Evolutionary conservation across 495 filamentous ascomycete genomes (phyloP), one percentile per base, ranked within the genome.

Genomic region (Podospora conica): DNA sequence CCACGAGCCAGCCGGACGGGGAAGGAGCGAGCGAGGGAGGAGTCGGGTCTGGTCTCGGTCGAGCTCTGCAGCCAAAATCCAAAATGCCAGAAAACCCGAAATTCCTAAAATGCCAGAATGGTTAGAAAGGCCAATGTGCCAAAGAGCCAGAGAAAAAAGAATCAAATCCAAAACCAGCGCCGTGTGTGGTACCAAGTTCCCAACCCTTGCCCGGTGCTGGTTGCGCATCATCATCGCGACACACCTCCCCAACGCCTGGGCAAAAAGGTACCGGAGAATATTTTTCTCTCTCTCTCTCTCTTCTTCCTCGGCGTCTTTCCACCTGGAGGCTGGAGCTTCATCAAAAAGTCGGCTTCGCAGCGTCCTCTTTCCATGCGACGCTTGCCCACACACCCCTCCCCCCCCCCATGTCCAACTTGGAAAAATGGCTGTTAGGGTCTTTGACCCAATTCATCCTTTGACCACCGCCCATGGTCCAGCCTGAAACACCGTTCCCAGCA

Each of bases 361-460:
- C 55, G 27, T 18, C n/a, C n/a, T 60, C 21, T 24, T 56, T 60
- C 66, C 66, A 64, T 57, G 62, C 62, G 61, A 65, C 60, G 53
- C 40, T 31, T 31, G 53, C 22, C 40, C 60, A 27, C 40, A 9
- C 58, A 24, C 60, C 23, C 33, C 12, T 23, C 63, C 54, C 63
- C 55, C 56, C 65, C 62, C 64, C 40, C 62, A 64, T 68, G 66
- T 70, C 68, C 69, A 77, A 76, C 74, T 70, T 73, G 75, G 73
- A 73, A 75, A 74, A 73, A 72, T 73, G 68, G 75, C 55, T 70
- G 69, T 69, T 72, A 65, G 72, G 69, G 69, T 63, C 63, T 64
- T 74, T 70, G 71, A 68, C 68, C 53, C 57, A 75, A 72, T 76
- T 77, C 75, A 77, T 74, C 75, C 75, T 75, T 73, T 75, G 70